Evolutionary conservation across 805 yeast species (phyloP).

Genomic region (Metschnikowia dekortorum): DNA sequence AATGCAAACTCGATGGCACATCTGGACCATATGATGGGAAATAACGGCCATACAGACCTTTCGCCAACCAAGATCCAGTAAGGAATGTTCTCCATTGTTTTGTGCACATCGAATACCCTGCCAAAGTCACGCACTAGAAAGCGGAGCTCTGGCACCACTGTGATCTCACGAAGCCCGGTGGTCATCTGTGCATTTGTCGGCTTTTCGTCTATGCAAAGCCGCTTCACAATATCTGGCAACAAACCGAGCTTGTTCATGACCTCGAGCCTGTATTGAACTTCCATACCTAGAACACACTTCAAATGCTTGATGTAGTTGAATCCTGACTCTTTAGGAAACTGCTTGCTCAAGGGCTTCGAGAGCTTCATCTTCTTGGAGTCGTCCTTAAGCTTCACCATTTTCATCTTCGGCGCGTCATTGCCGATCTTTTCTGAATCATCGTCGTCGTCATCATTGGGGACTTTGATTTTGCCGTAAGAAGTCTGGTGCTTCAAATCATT

Average conservation of each 20-base stretch:
- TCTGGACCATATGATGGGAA: constrained; percentile 79
- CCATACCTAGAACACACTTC: constrained; percentile 63
- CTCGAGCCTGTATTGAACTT: constrained; percentile 78
- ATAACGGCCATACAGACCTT: constrained; percentile 86
- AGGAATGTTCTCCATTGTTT: constrained; percentile 66
- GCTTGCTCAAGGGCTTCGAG: constrained; percentile 13
- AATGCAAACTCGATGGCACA: constrained; percentile 86
- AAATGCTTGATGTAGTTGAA: constrained; percentile 30
- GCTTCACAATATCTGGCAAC: constrained; percentile 61
- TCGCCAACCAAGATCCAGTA: constrained; percentile 93
- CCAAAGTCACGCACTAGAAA: constrained; percentile 68
- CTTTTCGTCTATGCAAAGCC: constrained; percentile 83
- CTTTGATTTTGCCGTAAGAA: constrained; percentile 26
- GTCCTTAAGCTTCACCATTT: constrained; percentile 14
- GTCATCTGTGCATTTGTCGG: constrained; percentile 66
- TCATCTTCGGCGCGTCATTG: constrained; percentile 8
- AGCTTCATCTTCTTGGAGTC: constrained; percentile 7
- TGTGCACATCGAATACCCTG: constrained; percentile 71
- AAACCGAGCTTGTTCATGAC: constrained; percentile 76
- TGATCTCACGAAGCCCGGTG: constrained; percentile 61
- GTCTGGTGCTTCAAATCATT: constrained; percentile 75
- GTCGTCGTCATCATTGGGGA: constrained; percentile 8
- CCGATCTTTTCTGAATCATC: constrained; percentile 3
- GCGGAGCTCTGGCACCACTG: constrained; percentile 83
- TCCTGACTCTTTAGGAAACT: constrained; percentile 30